Evolutionary conservation across 1,139 yeast species (phyloP).

Genomic region (Geotrichum klebahnii): DNA sequence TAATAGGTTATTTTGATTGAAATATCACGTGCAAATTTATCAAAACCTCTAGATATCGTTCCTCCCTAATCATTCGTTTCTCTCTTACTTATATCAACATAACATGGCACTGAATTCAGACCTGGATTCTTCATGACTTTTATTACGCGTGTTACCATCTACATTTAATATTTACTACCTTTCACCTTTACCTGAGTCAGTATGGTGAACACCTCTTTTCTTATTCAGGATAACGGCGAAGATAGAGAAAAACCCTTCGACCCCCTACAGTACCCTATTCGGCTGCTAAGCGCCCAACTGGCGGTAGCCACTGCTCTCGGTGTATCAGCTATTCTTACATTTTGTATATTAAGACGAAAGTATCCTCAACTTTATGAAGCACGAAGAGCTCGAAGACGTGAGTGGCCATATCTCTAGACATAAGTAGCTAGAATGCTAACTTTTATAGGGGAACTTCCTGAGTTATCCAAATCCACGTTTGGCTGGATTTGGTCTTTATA

Average conservation of each 20-base stretch:
- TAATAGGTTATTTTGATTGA: neutral
- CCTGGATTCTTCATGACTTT: neutral
- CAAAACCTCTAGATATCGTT: neutral
- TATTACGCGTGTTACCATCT: neutral
- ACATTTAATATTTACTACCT: neutral
- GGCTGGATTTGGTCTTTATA: constrained; percentile 76
- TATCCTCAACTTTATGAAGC: constrained; percentile 73
- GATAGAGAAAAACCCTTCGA: constrained; percentile 22
- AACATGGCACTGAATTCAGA: neutral
- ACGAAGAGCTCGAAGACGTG: constrained; percentile 38
- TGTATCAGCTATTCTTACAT: constrained; percentile 55
- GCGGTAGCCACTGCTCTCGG: constrained; percentile 63
- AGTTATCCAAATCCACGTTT: constrained; percentile 51
- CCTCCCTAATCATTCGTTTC: neutral
- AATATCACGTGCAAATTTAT: constrained; percentile 1
- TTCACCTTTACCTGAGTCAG: neutral
- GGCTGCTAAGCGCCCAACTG: constrained; percentile 33
- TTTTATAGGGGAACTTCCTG: constrained; percentile 43
- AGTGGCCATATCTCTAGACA: no score
- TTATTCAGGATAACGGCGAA: constrained; percentile 15
- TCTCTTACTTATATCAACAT: neutral
- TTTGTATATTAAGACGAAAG: constrained; percentile 58
- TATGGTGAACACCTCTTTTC: neutral
- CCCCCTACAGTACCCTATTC: constrained; percentile 22
- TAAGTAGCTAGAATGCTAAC: constrained; percentile 44